phyloP scores from a whole-genome alignment of 1,284 basidiomycete genomes.

The Ceratobasidium sp. region DNA sequence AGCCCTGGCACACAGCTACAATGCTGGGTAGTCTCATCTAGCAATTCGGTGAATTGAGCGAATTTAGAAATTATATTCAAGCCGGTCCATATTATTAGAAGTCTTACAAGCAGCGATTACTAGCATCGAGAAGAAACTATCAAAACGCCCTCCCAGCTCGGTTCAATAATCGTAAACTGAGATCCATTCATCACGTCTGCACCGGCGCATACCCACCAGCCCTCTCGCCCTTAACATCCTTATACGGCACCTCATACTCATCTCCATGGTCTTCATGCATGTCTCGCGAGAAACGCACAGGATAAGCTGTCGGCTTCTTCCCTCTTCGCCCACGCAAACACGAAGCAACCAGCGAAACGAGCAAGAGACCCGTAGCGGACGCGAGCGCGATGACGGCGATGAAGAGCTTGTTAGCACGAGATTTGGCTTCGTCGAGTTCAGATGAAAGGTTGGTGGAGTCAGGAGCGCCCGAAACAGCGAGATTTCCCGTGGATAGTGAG shows the following conservation, averaged over 20 bases:
- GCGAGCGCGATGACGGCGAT: conserved; percentile 25
- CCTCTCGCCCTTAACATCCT: neutral
- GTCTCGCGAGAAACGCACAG: neutral
- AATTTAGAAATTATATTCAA: too few relatives aligned
- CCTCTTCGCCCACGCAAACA: neutral
- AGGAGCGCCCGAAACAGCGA: neutral
- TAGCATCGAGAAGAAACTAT: too few relatives aligned
- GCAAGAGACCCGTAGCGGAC: neutral
- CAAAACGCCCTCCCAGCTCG: too few relatives aligned
- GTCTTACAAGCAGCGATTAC: too few relatives aligned
- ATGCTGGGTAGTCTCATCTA: too few relatives aligned
- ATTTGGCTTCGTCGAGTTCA: conserved; percentile 10
- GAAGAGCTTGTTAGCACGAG: conserved; percentile 4
- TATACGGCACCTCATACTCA: neutral
- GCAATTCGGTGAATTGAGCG: too few relatives aligned
- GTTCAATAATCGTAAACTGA: too few relatives aligned
- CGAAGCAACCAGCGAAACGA: neutral
- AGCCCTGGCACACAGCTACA: too few relatives aligned
- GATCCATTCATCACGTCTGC: neutral
- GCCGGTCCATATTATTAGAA: too few relatives aligned
- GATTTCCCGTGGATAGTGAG: neutral
- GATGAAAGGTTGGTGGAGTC: neutral
- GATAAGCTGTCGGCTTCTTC: too few relatives aligned
- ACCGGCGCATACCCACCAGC: conserved; percentile 25
- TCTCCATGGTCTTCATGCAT: neutral